Evolutionary conservation across 495 filamentous ascomycete genomes (phyloP), one percentile per base, ranked within the genome.

Genomic region (Penicillium canescens): DNA sequence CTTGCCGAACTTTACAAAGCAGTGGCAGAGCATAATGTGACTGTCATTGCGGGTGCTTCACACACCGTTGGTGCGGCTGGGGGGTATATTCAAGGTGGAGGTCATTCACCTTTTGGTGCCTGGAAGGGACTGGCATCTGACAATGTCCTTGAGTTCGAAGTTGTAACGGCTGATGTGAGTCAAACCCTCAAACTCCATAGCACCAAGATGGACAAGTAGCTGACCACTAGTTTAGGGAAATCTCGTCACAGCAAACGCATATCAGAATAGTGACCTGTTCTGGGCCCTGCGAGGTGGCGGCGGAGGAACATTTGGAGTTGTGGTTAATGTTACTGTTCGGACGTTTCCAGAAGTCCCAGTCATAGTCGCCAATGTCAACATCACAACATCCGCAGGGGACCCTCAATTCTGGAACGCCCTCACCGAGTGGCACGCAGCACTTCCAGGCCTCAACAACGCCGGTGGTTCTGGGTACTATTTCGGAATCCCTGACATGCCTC

Each of bases 11-110:
- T 79, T 6, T 78, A 82, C 40, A 33, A 67, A n/a, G 65, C 67
- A 1, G 76, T 74, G 3, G 52, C 71, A 3, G 37, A 44, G n/a
- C 50, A 52, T 7, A 42, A 54, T 3, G 39, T 59, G 6, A 46
- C 47, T 2, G 57, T 57, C 20, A 43, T 61, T 13, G 62, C 39
- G 7, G 62, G 60, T 3, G n/a, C 50, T 21, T 52, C 58, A 3
- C 48, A 56, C 40, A 68, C 64, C 8, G 68, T 72, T 43, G 68
- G 66, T 18, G 36, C 55, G 2, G 56, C 60, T 3, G 82, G 81
- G 13, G 82, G 82, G 14, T 81, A 81, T 54, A 69, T 78, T 12
- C 78, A 82, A 52, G 82, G 80, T 18, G 82, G 82, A 28, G 82
- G 82, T 10, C 80, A 83, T 52, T 79, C 81, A 2, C 70, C 76